Percentiles rank a stretch among this genome's conserved stretches.
Evolutionary conservation across 2,329 filamentous ascomycete genomes (phyloP).

Genomic region (Chrysosporium queenslandicum): DNA sequence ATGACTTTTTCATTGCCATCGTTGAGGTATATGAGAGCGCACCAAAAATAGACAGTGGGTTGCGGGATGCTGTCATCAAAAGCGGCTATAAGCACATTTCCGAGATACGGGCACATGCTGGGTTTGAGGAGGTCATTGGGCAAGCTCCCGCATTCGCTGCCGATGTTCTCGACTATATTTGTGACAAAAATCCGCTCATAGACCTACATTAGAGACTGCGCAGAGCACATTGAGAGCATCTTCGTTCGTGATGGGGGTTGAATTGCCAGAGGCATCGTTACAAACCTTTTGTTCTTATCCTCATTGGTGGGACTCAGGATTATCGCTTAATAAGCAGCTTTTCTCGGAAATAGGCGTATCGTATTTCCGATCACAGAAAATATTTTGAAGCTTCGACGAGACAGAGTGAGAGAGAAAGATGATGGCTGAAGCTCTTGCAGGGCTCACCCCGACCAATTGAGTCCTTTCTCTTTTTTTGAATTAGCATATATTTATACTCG

Average conservation of each 20-base stretch:
- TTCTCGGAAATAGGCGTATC: neutral
- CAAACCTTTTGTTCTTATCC: too few species aligned
- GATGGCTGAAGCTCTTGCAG: neutral
- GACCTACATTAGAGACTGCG: too few species aligned
- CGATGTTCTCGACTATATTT: neutral
- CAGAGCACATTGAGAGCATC: too few species aligned
- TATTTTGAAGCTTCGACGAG: neutral
- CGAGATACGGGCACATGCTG: neutral
- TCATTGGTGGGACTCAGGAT: neutral
- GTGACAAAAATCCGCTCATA: too few species aligned
- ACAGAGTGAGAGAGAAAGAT: neutral
- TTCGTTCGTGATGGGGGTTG: too few species aligned
- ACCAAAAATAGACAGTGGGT: neutral
- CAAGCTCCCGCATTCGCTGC: neutral
- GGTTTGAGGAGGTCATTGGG: neutral
- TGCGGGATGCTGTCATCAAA: neutral
- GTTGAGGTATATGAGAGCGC: neutral
- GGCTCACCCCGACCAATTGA: neutral
- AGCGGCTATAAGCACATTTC: neutral
- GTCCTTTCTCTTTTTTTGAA: neutral
- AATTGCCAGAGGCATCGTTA: too few species aligned
- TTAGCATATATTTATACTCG: neutral
- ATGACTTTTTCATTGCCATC: constrained; percentile 16
- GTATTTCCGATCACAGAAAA: constrained; percentile 1
- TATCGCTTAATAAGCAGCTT: neutral